Conservation (phyloP, 257 asterid genomes). For the Parsonsia alboflavescens region DNA sequence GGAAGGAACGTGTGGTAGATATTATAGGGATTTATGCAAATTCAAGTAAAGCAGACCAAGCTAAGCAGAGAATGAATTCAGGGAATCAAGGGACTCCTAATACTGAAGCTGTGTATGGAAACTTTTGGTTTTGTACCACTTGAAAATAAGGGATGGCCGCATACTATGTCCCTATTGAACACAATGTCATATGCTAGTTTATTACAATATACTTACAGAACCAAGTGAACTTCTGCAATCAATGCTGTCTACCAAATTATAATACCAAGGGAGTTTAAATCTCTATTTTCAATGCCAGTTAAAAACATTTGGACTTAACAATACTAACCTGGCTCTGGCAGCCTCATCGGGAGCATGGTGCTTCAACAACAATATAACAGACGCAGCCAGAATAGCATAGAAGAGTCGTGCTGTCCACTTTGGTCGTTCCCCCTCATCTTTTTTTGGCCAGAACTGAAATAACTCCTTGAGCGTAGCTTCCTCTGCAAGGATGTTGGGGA, state of each 20-base stretch:
- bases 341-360: conserved; percentile 99
- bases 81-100: neutral
- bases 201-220: no score
- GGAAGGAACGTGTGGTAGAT: neutral
- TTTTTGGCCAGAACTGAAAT: conserved; percentile 98
- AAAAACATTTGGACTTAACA: conserved; percentile 5
- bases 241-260: neutral
- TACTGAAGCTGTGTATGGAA: neutral
- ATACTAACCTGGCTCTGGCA: conserved; percentile 88
- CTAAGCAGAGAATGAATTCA: neutral
- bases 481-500: conserved; percentile 98
- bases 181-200: neutral
- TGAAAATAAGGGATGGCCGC: neutral
- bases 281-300: neutral
- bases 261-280: neutral
- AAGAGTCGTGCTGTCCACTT: conserved; percentile 95
- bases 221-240: neutral
- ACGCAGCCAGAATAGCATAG: conserved; percentile 58
- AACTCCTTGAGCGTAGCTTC: conserved; percentile 95
- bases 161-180: neutral
- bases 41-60: neutral
- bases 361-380: conserved; percentile 64
- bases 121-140: neutral
- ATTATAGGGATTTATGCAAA: neutral
- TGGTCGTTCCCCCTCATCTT: conserved; percentile 85